Percentiles rank a stretch among this genome's conserved stretches.
Evolutionary conservation across 768 basidiomycete species (phyloP).

Genomic region (Tylopilus sp.): DNA sequence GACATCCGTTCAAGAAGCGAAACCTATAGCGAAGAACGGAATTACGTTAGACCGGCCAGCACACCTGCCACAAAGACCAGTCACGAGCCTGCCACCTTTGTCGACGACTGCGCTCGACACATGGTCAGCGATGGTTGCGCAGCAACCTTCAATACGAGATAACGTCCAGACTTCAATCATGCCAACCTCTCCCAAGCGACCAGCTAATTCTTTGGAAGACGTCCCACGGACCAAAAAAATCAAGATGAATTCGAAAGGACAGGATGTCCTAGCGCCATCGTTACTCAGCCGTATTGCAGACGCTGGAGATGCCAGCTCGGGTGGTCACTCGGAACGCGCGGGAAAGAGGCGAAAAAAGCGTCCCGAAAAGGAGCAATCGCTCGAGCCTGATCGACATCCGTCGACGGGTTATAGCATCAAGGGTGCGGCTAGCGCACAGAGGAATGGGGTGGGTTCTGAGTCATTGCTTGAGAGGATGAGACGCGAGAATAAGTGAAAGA

Average conservation of each 20-base stretch:
- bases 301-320: conserved; percentile 13
- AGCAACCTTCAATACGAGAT: conserved; percentile 15
- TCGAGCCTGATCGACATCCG: conserved; percentile 34
- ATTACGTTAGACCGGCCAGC: conserved; percentile 19
- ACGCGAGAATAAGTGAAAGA: conserved; percentile 25
- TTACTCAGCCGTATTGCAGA: conserved; percentile 43
- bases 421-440: conserved; percentile 44
- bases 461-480: conserved; percentile 37
- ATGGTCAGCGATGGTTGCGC: conserved; percentile 7
- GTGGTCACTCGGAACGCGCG: conserved; percentile 16
- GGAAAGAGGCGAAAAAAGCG: conserved; percentile 22
- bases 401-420: conserved; percentile 50
- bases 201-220: conserved; percentile 28
- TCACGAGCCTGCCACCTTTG: conserved; percentile 9
- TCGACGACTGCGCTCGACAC: conserved; percentile 11
- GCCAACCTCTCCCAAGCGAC: conserved; percentile 25
- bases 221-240: conserved; percentile 35
- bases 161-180: conserved; percentile 1
- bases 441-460: conserved; percentile 15
- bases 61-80: conserved; percentile 28
- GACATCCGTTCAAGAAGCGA: conserved; percentile 12
- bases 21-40: conserved; percentile 12
- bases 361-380: conserved; percentile 18
- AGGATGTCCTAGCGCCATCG: conserved; percentile 34
- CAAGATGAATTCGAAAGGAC: conserved; percentile 26